A percentile compares a stretch with the other conserved stretches of the same genome.
Conservation (phyloP, 2,329 filamentous ascomycete genomes). For the Cladosporium halotolerans region DNA sequence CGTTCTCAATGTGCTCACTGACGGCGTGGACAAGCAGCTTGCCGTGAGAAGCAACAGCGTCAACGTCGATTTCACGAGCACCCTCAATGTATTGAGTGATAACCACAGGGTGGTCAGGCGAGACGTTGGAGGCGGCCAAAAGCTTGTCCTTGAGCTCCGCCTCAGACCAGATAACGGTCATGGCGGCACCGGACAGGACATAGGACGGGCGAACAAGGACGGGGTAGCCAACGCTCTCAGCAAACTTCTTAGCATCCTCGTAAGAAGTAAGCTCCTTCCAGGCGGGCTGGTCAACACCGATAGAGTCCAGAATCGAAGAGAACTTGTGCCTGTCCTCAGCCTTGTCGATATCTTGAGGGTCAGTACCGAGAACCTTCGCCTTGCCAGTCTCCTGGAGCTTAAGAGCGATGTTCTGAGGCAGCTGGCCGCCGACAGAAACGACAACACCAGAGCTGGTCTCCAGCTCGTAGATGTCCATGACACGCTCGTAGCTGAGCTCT, state of each 20-base stretch:
- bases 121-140: constrained; percentile 80
- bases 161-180: constrained; percentile 89
- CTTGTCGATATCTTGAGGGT: constrained; percentile 93
- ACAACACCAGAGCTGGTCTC: constrained; percentile 81
- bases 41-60: constrained; percentile 81
- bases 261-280: constrained; percentile 97
- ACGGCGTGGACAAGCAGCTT: constrained; percentile 86
- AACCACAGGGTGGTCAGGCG: constrained; percentile 93
- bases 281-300: constrained; percentile 91
- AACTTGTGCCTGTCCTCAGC: constrained; percentile 98
- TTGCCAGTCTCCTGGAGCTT: constrained; percentile 85
- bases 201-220: constrained; percentile 93
- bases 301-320: constrained; percentile 92
- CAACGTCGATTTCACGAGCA: constrained; percentile 92
- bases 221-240: constrained; percentile 78
- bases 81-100: constrained; percentile 98
- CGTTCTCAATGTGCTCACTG: constrained; percentile 92
- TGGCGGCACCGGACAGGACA: constrained; percentile 93
- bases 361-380: constrained; percentile 84
- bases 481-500: constrained; percentile 90
- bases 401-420: constrained; percentile 95
- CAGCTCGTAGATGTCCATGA: constrained; percentile 98
- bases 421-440: constrained; percentile 90
- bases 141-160: constrained; percentile 93
- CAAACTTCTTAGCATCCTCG: constrained; percentile 79